Percentiles rank a stretch among this genome's conserved stretches.
phyloP scores from a whole-genome alignment of 2,329 filamentous ascomycete species.

The Pyricularia sp. region DNA sequence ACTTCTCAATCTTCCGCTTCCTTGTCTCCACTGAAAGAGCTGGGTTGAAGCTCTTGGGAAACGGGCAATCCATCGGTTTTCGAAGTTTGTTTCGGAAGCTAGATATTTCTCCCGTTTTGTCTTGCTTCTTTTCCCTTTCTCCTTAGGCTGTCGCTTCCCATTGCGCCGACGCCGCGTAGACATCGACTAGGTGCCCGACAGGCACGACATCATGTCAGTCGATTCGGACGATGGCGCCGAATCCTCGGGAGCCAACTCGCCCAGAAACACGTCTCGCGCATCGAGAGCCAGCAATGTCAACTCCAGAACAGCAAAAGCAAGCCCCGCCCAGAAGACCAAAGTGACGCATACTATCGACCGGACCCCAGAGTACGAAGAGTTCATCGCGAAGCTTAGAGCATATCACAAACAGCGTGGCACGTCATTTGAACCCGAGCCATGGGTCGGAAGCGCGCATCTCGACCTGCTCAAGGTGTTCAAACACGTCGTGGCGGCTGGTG shows the following conservation, averaged over 20 bases:
- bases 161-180: neutral
- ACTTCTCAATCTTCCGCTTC: neutral
- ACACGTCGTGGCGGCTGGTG: slow-evolving; percentile 65
- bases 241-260: slow-evolving; percentile 1
- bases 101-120: neutral
- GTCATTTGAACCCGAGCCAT: slow-evolving; percentile 68
- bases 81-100: neutral
- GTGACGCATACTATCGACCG: slow-evolving; percentile 38
- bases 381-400: slow-evolving; percentile 61
- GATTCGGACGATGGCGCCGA: slow-evolving; percentile 4
- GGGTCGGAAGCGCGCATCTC: slow-evolving; percentile 58
- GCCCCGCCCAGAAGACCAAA: slow-evolving; percentile 2
- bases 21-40: neutral
- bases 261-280: slow-evolving; percentile 1
- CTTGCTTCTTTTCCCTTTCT: neutral
- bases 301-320: neutral
- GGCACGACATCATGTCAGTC: neutral
- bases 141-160: neutral
- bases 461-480: slow-evolving; percentile 74
- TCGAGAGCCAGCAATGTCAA: slow-evolving; percentile 4
- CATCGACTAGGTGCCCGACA: neutral
- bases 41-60: neutral
- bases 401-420: slow-evolving; percentile 78
- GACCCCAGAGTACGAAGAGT: slow-evolving; percentile 66
- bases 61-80: neutral